Conservation (phyloP, 805 yeast genomes). For the Saccharomycopsis sp. region DNA sequence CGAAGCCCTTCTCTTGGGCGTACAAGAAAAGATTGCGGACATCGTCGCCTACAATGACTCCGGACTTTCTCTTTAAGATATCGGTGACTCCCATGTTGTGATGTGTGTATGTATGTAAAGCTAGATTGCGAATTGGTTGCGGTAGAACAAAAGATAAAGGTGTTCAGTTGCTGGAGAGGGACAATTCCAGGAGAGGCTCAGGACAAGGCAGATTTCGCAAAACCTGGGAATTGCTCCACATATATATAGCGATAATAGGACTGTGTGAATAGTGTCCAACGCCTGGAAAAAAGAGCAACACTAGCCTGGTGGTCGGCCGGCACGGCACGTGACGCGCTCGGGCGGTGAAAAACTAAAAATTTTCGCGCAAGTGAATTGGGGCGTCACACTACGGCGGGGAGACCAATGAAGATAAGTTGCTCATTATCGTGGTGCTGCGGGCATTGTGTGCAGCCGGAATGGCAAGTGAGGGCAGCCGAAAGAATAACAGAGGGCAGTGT, state of each 20-base stretch:
- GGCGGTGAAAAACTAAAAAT: background rate
- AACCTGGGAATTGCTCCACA: background rate
- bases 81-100: constrained; percentile 55
- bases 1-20: constrained; percentile 89
- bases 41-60: constrained; percentile 99
- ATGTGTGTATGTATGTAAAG: background rate
- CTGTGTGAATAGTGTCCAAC: background rate
- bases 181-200: too few species aligned
- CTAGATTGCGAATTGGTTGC: background rate
- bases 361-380: too few species aligned
- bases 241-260: background rate
- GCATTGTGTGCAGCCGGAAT: too few species aligned
- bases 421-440: too few species aligned
- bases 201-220: too few species aligned
- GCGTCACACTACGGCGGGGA: background rate
- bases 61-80: constrained; percentile 83
- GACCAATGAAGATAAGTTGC: background rate
- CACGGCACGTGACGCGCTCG: background rate
- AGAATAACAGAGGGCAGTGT: too few species aligned
- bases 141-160: constrained; percentile 3
- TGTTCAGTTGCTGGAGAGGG: background rate
- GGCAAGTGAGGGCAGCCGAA: too few species aligned
- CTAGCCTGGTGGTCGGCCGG: background rate
- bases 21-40: constrained; percentile 77
- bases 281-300: background rate